These are phyloP conservation scores for Massariosphaeria phaeospora DNA, from an alignment of 495 filamentous ascomycete genomes.

Conservation along the genomic window DNA sequence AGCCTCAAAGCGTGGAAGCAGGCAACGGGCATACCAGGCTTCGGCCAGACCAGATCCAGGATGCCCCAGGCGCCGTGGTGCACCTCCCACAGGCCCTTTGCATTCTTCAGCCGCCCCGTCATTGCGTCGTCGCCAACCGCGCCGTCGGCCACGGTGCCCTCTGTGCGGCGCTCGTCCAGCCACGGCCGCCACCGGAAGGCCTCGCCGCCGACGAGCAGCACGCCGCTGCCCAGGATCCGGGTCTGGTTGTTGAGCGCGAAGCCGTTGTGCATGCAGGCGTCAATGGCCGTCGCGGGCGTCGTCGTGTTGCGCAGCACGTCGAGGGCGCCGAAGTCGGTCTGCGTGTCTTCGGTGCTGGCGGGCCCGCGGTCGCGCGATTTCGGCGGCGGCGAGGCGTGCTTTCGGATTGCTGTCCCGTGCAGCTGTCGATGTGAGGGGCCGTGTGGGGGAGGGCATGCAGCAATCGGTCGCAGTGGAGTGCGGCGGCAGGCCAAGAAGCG, in stretches of 20 bases:
- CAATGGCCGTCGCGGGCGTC: conserved; percentile 73
- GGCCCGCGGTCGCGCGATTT: conserved; percentile 55
- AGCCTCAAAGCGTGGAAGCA: background rate
- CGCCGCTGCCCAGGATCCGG: conserved; percentile 58
- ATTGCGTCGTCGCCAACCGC: conserved; percentile 29
- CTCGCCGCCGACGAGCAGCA: conserved; percentile 76
- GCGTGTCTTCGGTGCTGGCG: conserved; percentile 54
- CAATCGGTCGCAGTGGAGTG: no score
- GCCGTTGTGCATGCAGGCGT: conserved; percentile 68
- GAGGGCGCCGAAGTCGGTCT: conserved; percentile 70
- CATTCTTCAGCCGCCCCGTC: conserved; percentile 54
- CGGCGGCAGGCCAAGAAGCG: no score
- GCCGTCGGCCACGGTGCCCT: conserved; percentile 35
- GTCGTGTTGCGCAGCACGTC: conserved; percentile 76
- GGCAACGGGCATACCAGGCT: conserved; percentile 63
- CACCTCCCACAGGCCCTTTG: conserved; percentile 76
- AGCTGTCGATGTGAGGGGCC: background rate
- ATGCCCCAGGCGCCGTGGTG: conserved; percentile 66
- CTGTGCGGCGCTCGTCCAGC: conserved; percentile 38
- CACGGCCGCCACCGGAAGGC: conserved; percentile 86
- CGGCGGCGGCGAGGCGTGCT: conserved; percentile 21
- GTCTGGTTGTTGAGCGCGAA: conserved; percentile 77
- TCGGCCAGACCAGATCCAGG: conserved; percentile 76
- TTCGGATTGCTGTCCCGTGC: background rate
- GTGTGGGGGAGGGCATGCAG: background rate